These are phyloP conservation scores for Trichoderma aggressivum DNA, from an alignment of 2,329 filamentous ascomycete species.

Conservation along the genomic window DNA sequence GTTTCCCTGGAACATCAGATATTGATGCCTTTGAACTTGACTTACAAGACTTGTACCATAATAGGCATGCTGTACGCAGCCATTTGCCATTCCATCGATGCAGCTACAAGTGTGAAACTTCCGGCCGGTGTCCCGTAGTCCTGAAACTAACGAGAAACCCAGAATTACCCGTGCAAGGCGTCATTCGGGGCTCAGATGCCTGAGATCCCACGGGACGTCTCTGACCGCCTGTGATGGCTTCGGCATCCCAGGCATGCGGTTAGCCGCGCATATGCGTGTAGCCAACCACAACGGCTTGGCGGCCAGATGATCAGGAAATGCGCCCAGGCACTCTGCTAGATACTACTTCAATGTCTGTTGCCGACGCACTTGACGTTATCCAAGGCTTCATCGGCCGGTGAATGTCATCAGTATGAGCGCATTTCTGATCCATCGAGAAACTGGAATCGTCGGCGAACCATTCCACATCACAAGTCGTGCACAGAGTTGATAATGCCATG, in stretches of 20 bases:
- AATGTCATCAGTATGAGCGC: background rate
- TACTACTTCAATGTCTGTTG: background rate
- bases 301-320: background rate
- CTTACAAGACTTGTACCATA: background rate
- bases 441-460: background rate
- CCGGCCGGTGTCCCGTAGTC: background rate
- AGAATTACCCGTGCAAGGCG: background rate
- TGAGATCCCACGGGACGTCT: background rate
- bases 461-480: background rate
- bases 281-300: background rate
- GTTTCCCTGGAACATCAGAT: background rate
- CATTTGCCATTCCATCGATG: background rate
- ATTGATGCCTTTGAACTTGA: background rate
- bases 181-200: background rate
- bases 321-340: background rate
- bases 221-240: background rate
- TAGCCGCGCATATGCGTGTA: background rate
- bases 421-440: background rate
- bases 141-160: background rate
- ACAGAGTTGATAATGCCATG: background rate
- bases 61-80: background rate
- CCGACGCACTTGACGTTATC: background rate
- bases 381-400: background rate
- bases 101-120: background rate
- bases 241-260: background rate